Evolutionary conservation across 345 rosid species (phyloP).

Genomic region (Rhodamnia rubescens): DNA sequence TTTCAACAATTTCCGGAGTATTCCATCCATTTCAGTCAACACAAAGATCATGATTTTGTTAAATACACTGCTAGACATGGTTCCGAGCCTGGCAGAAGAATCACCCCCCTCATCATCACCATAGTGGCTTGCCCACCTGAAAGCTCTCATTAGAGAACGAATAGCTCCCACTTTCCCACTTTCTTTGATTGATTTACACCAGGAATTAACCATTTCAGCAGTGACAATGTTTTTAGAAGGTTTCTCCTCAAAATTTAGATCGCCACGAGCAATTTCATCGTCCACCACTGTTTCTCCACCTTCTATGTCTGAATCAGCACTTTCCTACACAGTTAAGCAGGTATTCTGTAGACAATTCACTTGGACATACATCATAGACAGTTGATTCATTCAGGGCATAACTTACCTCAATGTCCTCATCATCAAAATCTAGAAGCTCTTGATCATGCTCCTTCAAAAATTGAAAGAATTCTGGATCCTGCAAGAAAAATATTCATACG

Average conservation of each 20-base stretch:
- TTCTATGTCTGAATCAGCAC: conserved; percentile 42
- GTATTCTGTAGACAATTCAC: neutral
- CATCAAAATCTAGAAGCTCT: conserved; percentile 72
- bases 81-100: conserved; percentile 41
- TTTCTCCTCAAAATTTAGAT: conserved; percentile 24
- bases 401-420: conserved; percentile 62
- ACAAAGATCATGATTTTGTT: conserved; percentile 78
- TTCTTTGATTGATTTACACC: conserved; percentile 55
- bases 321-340: conserved; percentile 27
- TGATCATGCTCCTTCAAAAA: conserved; percentile 67
- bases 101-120: conserved; percentile 81
- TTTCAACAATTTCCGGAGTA: conserved; percentile 61
- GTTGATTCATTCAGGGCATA: neutral
- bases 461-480: conserved; percentile 83
- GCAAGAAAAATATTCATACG: conserved; percentile 4
- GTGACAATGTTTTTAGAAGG: conserved; percentile 46
- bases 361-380: neutral
- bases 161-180: conserved; percentile 50
- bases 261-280: conserved; percentile 19
- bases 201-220: conserved; percentile 59
- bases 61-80: conserved; percentile 75
- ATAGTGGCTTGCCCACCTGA: conserved; percentile 87
- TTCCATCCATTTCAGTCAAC: conserved; percentile 75
- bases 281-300: conserved; percentile 19
- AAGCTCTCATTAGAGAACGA: conserved; percentile 78